Percentiles rank a stretch among this genome's conserved stretches.
These are phyloP conservation scores for Xylaria sp. DNA, from an alignment of 2,329 filamentous ascomycete genomes.

Conservation along the genomic window DNA sequence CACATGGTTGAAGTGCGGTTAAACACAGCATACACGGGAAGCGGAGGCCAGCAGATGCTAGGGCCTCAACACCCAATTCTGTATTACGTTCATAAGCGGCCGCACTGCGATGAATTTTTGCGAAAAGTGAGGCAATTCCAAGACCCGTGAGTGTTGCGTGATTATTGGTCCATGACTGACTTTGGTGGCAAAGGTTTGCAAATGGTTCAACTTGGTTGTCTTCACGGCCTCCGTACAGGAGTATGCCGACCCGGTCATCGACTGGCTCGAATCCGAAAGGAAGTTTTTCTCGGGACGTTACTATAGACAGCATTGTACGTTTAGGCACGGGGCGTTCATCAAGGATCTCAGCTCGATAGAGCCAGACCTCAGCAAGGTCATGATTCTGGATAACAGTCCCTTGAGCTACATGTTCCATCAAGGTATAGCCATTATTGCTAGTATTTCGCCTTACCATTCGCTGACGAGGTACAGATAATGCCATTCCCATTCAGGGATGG, in stretches of 20 bases:
- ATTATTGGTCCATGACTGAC: conserved; percentile 39
- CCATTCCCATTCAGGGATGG: conserved; percentile 99
- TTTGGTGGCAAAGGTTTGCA: conserved; percentile 71
- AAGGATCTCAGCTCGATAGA: conserved; percentile 97
- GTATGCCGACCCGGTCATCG: conserved; percentile 97
- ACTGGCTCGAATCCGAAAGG: conserved; percentile 96
- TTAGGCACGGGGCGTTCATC: conserved; percentile 94
- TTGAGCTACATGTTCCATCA: conserved; percentile 99
- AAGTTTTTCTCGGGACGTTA: conserved; percentile 96
- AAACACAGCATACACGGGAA: conserved; percentile 75
- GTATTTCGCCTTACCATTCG: conserved; percentile 33
- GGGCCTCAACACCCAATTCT: conserved; percentile 94
- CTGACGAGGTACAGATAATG: conserved; percentile 77
- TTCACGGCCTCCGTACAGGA: conserved; percentile 99
- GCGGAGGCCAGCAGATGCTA: conserved; percentile 71
- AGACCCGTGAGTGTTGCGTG: not conserved
- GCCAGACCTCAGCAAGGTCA: conserved; percentile 95
- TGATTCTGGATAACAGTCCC: conserved; percentile 98
- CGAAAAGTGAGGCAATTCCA: conserved; percentile 70
- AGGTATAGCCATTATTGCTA: conserved; percentile 66
- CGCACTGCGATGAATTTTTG: conserved; percentile 95
- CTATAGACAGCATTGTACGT: conserved; percentile 97
- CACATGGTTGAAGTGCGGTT: conserved; percentile 99
- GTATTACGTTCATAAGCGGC: conserved; percentile 98
- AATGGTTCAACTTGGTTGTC: conserved; percentile 97